Evolutionary conservation across 495 filamentous ascomycete genomes (phyloP), one percentile per base, ranked within the genome.

Genomic region (Penicillium manginii): DNA sequence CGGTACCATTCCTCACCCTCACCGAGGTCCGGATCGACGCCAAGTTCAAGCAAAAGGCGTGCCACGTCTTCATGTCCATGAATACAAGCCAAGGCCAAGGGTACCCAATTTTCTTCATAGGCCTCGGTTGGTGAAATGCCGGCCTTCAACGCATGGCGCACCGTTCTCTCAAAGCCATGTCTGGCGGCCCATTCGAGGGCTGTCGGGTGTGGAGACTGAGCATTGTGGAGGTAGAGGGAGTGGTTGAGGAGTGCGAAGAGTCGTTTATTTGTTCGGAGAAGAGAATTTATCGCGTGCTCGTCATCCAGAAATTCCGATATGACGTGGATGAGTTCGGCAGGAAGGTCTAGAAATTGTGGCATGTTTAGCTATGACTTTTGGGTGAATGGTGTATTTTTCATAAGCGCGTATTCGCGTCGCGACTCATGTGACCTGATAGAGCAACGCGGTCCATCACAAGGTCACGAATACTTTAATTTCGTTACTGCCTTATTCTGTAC

Each of bases 111-210:
- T 40, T 22, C 4, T 0, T 54, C 5, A 12, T 14, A 54, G 40
- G 31, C 21, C 22, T 32, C 1, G 43, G 11, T 29, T 10, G 18
- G 51, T 14, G 51, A 43, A 23, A 39, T 37, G 32, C 51, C 51
- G 23, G 51, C 51, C 14, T 39, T n/a, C 15, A 54, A 21, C 33
- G 51, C 32, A n/a, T 39, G 23, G 6, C 51, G n/a, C 8, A 33
- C 51, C 14, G 51, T 54, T 43, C 15, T 12, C 4, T 22, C 51
- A 0, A 11, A 26, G 51, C 51, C 51, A 43, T 54, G 32, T 14
- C 37, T 26, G 32, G 51, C 37, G 6, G 51, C 51, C 51, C 51
- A 54, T 29, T 54, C 51, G 32, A 54, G 51, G 14, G 51, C 31
- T 23, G 17, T 42, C 7, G 37, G 21, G 18, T 14, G 33, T 12